A percentile compares a stretch with the other conserved stretches of the same genome.
Evolutionary conservation across 768 basidiomycete genomes (phyloP).

Genomic region (Suillus paluster): DNA sequence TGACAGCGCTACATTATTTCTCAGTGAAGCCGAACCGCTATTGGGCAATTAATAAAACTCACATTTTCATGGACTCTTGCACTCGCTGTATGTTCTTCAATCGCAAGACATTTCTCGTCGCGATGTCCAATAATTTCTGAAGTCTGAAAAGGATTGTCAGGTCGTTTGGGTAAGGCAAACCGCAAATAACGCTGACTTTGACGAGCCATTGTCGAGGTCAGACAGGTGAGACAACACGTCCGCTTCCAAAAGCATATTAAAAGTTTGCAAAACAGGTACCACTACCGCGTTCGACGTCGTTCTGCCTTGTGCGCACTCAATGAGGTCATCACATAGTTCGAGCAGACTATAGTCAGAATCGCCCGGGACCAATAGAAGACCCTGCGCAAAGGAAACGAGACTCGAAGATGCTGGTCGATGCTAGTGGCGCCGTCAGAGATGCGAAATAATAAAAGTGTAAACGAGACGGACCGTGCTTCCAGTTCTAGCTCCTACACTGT

Average conservation of each 20-base stretch:
- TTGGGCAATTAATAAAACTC: constrained; percentile 31
- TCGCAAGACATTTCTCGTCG: constrained; percentile 62
- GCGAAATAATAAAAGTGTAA: constrained; percentile 10
- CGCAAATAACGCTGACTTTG: constrained; percentile 49
- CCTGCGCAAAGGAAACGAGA: constrained; percentile 59
- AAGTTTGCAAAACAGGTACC: constrained; percentile 80
- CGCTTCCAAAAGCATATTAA: constrained; percentile 73
- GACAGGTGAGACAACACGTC: constrained; percentile 58
- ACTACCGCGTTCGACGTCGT: constrained; percentile 70
- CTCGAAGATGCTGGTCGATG: constrained; percentile 70
- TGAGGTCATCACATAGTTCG: constrained; percentile 61
- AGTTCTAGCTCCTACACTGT: constrained; percentile 84
- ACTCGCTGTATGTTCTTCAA: constrained; percentile 88
- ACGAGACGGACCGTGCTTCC: constrained; percentile 73
- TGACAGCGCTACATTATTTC: constrained; percentile 55
- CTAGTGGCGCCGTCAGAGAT: constrained; percentile 41
- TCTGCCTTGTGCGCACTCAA: constrained; percentile 56
- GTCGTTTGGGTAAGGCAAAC: constrained; percentile 14
- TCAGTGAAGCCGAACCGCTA: constrained; percentile 14
- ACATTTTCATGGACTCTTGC: constrained; percentile 86
- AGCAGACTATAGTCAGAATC: constrained; percentile 49
- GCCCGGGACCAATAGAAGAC: constrained; percentile 47
- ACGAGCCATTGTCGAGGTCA: constrained; percentile 48
- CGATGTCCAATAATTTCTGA: constrained; percentile 54
- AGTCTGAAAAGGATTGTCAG: constrained; percentile 45